Percentiles rank a stretch among this genome's conserved stretches.
These are phyloP conservation scores for Sonneratia alba DNA, from an alignment of 345 rosid species.

Conservation along the genomic window DNA sequence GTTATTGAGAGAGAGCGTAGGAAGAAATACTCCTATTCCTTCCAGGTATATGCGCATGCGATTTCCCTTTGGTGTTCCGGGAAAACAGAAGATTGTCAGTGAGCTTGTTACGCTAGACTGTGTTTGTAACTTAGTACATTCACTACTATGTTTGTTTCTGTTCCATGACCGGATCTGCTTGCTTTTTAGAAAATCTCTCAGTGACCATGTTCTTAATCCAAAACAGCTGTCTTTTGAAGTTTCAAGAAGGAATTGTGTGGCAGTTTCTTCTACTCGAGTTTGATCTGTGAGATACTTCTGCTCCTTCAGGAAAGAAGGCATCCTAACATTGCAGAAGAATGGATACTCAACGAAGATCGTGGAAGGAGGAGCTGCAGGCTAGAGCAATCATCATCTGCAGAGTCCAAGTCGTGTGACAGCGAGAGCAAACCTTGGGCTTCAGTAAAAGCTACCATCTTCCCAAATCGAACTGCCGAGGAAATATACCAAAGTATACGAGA, in stretches of 20 bases:
- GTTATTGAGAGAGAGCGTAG: slow-evolving; percentile 51
- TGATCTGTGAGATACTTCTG: background rate
- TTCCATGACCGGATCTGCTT: too few relatives aligned
- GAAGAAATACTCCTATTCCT: slow-evolving; percentile 72
- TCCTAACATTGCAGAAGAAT: slow-evolving; percentile 33
- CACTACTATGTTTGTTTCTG: too few relatives aligned
- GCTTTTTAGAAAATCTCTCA: too few relatives aligned
- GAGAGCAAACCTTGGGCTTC: slow-evolving; percentile 18
- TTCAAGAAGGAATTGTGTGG: too few relatives aligned
- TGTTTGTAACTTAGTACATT: too few relatives aligned
- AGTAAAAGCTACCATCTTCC: slow-evolving; percentile 13
- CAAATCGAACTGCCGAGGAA: slow-evolving; percentile 18
- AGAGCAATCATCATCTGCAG: slow-evolving; percentile 19
- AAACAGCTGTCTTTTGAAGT: too few relatives aligned
- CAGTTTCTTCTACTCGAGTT: background rate
- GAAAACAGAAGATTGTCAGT: too few relatives aligned
- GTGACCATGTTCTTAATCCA: too few relatives aligned
- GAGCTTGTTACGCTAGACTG: too few relatives aligned
- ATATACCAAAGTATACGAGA: slow-evolving; percentile 18
- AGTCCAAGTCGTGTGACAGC: slow-evolving; percentile 1
- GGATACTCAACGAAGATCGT: slow-evolving; percentile 23
- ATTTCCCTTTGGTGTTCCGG: too few relatives aligned
- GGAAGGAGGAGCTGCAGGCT: slow-evolving; percentile 25
- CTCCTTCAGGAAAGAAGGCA: slow-evolving; percentile 50
- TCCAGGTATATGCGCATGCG: slow-evolving; percentile 36